phyloP scores from a whole-genome alignment of 1,284 basidiomycete species.

The Phylloboletellus chloephorus region DNA sequence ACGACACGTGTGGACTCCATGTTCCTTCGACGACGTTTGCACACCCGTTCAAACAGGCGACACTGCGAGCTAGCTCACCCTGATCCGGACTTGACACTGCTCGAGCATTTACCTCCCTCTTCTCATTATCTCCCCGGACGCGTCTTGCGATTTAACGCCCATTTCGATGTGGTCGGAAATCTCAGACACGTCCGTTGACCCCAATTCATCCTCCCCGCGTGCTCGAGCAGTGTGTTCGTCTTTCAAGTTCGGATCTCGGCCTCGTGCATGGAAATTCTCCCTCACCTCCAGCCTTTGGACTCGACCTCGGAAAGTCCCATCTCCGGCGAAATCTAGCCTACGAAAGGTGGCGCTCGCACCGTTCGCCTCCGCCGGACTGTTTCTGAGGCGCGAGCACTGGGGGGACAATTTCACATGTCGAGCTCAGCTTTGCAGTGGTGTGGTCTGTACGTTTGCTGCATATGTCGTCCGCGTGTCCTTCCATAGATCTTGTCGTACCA shows the following conservation, averaged over 20 bases:
- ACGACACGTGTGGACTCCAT: slow-evolving; percentile 9
- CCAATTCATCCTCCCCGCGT: not conserved
- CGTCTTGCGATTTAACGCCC: slow-evolving; percentile 11
- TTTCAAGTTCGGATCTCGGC: slow-evolving; percentile 13
- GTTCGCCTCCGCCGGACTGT: not conserved
- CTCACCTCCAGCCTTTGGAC: not conserved
- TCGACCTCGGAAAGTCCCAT: not conserved
- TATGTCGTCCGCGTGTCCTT: slow-evolving; percentile 10
- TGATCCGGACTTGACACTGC: slow-evolving; percentile 10
- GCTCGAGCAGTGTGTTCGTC: slow-evolving; percentile 11
- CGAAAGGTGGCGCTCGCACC: slow-evolving; percentile 1
- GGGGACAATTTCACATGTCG: slow-evolving; percentile 5
- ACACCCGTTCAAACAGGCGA: slow-evolving; percentile 15
- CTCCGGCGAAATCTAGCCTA: not conserved
- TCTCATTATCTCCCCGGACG: slow-evolving; percentile 8
- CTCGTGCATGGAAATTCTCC: slow-evolving; percentile 6
- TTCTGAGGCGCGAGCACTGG: not conserved
- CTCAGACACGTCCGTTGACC: slow-evolving; percentile 7
- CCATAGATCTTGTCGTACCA: slow-evolving; percentile 11
- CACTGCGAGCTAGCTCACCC: slow-evolving; percentile 15
- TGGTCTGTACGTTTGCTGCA: slow-evolving; percentile 5
- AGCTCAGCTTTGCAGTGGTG: slow-evolving; percentile 12
- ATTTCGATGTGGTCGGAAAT: slow-evolving; percentile 12
- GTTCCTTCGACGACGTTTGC: slow-evolving; percentile 14
- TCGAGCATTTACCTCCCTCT: not conserved